Conservation (phyloP, 1,139 yeast genomes). For the Suhomyces guaymorum region DNA sequence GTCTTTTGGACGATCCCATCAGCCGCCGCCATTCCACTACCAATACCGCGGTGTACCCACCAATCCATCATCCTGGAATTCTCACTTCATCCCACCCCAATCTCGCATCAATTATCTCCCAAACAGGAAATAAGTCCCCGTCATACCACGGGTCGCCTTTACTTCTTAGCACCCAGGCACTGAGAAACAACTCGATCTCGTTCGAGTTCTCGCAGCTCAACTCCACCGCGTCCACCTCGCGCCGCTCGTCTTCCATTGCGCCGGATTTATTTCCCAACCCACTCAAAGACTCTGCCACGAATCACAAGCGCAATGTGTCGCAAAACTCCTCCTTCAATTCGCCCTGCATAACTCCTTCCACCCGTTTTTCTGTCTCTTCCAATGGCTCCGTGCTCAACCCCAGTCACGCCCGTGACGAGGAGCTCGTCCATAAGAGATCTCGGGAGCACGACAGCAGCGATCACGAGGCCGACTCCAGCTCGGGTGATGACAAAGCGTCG, state of each 20-base stretch:
- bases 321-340: conserved; percentile 38
- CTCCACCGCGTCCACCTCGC: conserved; percentile 30
- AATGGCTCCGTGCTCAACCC: conserved; percentile 21
- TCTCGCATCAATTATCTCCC: conserved; percentile 12
- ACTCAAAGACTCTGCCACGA: conserved; percentile 14
- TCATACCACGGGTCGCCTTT: conserved; percentile 36
- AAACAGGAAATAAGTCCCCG: conserved; percentile 23
- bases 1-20: conserved; percentile 20
- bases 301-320: conserved; percentile 31
- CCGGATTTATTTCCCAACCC: conserved; percentile 48
- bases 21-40: conserved; percentile 20
- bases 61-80: conserved; percentile 6
- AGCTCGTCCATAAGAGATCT: conserved; percentile 9
- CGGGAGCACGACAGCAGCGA: conserved; percentile 11
- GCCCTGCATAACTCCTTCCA: conserved; percentile 30
- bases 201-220: conserved; percentile 33
- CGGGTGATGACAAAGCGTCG: conserved; percentile 5
- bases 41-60: conserved; percentile 12
- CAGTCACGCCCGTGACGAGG: conserved; percentile 10
- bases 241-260: conserved; percentile 39
- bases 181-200: conserved; percentile 41
- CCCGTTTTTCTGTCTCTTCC: conserved; percentile 31
- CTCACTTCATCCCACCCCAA: conserved; percentile 18
- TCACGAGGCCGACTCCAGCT: not conserved
- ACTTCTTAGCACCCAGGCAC: conserved; percentile 28